These are phyloP conservation scores for Leccinum insigne DNA, from an alignment of 1,284 basidiomycete genomes.

Conservation along the genomic window DNA sequence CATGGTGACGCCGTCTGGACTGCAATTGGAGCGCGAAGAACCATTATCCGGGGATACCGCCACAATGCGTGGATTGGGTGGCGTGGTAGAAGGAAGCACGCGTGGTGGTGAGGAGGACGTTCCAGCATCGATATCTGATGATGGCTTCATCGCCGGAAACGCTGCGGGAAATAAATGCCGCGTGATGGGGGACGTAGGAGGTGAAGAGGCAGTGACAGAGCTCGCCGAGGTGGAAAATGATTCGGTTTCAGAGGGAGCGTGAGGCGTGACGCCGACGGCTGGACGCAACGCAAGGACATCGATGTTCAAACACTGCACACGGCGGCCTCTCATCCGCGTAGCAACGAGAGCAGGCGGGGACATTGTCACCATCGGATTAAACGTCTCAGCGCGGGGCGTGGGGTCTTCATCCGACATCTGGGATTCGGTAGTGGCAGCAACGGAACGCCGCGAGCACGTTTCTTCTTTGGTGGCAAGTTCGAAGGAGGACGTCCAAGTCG, in stretches of 20 bases:
- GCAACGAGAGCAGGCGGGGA: neutral
- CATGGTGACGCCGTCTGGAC: neutral
- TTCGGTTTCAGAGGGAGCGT: conserved; percentile 30
- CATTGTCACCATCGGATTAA: conserved; percentile 5
- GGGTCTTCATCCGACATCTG: conserved; percentile 23
- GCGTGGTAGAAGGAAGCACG: conserved; percentile 3
- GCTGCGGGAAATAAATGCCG: conserved; percentile 10
- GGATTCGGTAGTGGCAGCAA: conserved; percentile 6
- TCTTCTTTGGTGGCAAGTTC: neutral
- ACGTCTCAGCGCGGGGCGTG: conserved; percentile 27
- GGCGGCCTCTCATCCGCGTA: neutral
- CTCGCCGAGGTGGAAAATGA: conserved; percentile 9
- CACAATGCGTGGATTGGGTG: conserved; percentile 8
- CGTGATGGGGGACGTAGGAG: conserved; percentile 16
- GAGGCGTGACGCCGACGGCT: conserved; percentile 25
- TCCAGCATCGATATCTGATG: neutral
- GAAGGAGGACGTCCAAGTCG: conserved; percentile 5
- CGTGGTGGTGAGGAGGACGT: neutral
- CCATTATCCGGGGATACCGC: conserved; percentile 4
- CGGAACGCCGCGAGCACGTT: conserved; percentile 8
- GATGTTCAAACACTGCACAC: conserved; percentile 10
- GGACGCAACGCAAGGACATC: conserved; percentile 14
- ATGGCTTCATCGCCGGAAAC: conserved; percentile 5
- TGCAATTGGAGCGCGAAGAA: neutral
- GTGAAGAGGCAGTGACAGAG: conserved; percentile 8